Conservation (phyloP, 495 filamentous ascomycete genomes). For the Penicillium silybi region DNA sequence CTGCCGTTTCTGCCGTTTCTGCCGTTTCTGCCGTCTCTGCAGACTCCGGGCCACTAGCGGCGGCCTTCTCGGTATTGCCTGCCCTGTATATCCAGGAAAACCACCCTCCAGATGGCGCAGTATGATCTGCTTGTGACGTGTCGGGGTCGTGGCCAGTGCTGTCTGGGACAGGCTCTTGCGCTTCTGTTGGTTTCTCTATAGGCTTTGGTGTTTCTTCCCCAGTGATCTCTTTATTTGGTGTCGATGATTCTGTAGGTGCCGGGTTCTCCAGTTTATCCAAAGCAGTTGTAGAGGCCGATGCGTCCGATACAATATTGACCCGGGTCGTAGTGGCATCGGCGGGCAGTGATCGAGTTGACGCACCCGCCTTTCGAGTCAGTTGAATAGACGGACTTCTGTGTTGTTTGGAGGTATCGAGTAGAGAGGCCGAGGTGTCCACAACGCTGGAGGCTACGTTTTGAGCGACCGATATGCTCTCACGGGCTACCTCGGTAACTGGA, state of each 20-base stretch:
- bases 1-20: constrained; percentile 18
- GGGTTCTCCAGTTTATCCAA: constrained; percentile 23
- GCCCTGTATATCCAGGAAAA: constrained; percentile 53
- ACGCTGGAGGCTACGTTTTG: constrained; percentile 43
- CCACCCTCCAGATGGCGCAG: constrained; percentile 50
- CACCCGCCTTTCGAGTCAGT: constrained; percentile 37
- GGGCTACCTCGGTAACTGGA: constrained; percentile 69
- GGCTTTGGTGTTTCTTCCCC: constrained; percentile 10
- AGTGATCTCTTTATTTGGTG: constrained; percentile 22
- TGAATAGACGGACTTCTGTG: constrained; percentile 36
- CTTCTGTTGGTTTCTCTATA: constrained; percentile 17
- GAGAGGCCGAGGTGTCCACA: constrained; percentile 30
- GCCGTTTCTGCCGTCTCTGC: constrained; percentile 18
- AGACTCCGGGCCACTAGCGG: not conserved
- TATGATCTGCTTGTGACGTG: constrained; percentile 4
- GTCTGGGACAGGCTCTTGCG: constrained; percentile 10
- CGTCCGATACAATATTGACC: constrained; percentile 48
- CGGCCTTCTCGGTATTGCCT: constrained; percentile 8
- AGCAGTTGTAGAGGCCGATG: constrained; percentile 33
- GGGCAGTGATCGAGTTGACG: constrained; percentile 46
- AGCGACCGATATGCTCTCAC: constrained; percentile 68
- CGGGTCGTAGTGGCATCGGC: constrained; percentile 45
- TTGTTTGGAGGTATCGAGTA: constrained; percentile 25
- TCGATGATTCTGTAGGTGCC: constrained; percentile 11
- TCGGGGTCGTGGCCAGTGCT: constrained; percentile 6